Evolutionary conservation across 345 rosid genomes (phyloP).

Genomic region (Arabidopsis arenosa): DNA sequence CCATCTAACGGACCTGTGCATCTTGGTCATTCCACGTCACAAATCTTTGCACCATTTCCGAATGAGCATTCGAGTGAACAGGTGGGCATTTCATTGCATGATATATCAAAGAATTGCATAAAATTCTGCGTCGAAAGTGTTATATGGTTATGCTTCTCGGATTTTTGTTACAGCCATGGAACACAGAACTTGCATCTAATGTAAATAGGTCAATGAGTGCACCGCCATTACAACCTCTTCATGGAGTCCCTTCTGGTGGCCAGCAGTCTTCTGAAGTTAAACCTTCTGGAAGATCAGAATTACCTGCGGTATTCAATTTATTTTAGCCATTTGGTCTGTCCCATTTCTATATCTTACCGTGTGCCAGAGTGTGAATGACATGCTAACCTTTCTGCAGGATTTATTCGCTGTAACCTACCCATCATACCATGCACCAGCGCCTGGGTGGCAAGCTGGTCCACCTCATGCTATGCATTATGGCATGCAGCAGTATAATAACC

Average conservation of each 20-base stretch:
- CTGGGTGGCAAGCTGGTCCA: conserved; percentile 82
- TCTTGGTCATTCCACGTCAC: conserved; percentile 51
- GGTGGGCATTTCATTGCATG: conserved; percentile 48
- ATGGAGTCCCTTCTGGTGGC: conserved; percentile 45
- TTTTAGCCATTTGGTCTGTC: background rate
- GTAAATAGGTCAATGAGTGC: conserved; percentile 52
- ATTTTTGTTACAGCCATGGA: conserved; percentile 63
- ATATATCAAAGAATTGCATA: conserved; percentile 18
- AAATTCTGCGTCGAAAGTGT: conserved; percentile 2
- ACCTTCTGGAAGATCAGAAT: conserved; percentile 67
- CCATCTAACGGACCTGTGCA: conserved; percentile 45
- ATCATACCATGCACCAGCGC: conserved; percentile 55
- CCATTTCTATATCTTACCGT: background rate
- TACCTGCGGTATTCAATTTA: conserved; percentile 70
- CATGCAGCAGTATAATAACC: conserved; percentile 66
- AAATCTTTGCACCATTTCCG: conserved; percentile 52
- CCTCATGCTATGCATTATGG: conserved; percentile 64
- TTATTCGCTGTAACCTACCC: conserved; percentile 68
- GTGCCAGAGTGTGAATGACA: background rate
- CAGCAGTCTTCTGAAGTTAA: conserved; percentile 56
- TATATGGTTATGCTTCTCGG: conserved; percentile 19
- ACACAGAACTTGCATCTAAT: conserved; percentile 47
- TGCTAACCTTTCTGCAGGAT: conserved; percentile 59
- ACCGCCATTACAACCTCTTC: conserved; percentile 54
- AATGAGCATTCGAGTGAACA: conserved; percentile 62